Conservation (phyloP, 805 yeast species). For the Jamesozyma jinghongensis region DNA sequence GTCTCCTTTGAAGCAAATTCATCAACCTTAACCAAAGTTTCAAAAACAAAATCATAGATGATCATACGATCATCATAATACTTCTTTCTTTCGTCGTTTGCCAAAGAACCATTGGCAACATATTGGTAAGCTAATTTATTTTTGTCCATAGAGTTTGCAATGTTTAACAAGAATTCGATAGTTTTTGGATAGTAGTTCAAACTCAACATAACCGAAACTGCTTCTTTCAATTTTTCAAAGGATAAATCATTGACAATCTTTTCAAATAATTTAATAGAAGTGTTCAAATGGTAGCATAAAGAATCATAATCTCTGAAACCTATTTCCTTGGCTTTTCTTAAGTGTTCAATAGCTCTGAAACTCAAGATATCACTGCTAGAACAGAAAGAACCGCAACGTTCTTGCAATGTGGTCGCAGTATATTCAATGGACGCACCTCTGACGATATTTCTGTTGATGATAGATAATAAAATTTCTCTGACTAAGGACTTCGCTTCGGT, state of each 20-base stretch:
- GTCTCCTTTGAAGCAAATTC: conserved; percentile 40
- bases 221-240: conserved; percentile 71
- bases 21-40: conserved; percentile 64
- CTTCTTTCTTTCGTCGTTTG: conserved; percentile 42
- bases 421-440: conserved; percentile 91
- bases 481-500: conserved; percentile 48
- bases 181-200: conserved; percentile 79
- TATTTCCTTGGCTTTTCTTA: conserved; percentile 75
- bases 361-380: conserved; percentile 88
- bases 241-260: conserved; percentile 71
- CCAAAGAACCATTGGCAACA: conserved; percentile 41
- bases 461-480: conserved; percentile 79
- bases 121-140: conserved; percentile 51
- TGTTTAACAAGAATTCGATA: conserved; percentile 67
- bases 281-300: conserved; percentile 52
- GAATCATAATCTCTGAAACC: conserved; percentile 67
- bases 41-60: conserved; percentile 67
- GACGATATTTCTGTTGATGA: conserved; percentile 78
- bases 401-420: conserved; percentile 80
- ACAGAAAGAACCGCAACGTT: conserved; percentile 90
- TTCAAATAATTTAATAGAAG: conserved; percentile 69
- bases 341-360: conserved; percentile 86
- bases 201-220: conserved; percentile 66
- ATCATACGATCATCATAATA: conserved; percentile 45
- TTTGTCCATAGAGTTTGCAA: conserved; percentile 61